Evolutionary conservation across 495 filamentous ascomycete species (phyloP).

Genomic region (Aspergillus sclerotiicarbonarius): DNA sequence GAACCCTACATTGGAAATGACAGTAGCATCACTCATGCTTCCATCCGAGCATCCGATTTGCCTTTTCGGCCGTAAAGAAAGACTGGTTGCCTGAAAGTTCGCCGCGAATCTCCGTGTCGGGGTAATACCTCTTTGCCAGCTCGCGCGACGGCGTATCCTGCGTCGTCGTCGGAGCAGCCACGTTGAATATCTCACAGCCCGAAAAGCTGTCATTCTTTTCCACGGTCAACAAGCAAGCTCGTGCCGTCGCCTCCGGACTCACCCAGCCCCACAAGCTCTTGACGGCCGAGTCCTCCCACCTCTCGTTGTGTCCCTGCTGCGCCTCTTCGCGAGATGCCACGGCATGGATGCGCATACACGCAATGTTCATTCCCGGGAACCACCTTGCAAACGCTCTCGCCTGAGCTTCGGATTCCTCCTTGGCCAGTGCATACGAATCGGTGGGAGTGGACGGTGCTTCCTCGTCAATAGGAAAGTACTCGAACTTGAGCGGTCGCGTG

Average conservation of each 20-base stretch:
- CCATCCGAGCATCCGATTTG: conserved; percentile 9
- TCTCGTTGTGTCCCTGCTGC: conserved; percentile 15
- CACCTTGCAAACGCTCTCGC: conserved; percentile 15
- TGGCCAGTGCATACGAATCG: conserved; percentile 20
- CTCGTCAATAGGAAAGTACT: conserved; percentile 26
- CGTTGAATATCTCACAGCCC: conserved; percentile 11
- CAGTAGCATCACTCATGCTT: conserved; percentile 8
- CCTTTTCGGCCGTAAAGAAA: conserved; percentile 12
- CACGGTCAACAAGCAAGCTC: conserved; percentile 19
- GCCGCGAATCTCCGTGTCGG: conserved; percentile 5
- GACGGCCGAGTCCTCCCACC: conserved; percentile 18
- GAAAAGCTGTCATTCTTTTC: conserved; percentile 11
- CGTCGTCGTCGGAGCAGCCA: conserved; percentile 13
- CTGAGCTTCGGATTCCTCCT: conserved; percentile 20
- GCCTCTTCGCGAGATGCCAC: conserved; percentile 16
- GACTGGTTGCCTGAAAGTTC: conserved; percentile 5
- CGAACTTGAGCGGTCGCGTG: conserved; percentile 17
- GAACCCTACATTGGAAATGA: no score
- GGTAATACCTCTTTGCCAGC: conserved; percentile 12
- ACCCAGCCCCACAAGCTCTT: conserved; percentile 23
- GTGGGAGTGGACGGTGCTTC: conserved; percentile 16
- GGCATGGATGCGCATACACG: conserved; percentile 23
- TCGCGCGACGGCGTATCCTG: conserved; percentile 10
- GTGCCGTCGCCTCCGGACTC: conserved; percentile 15
- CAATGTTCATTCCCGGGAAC: conserved; percentile 23